Evolutionary conservation across 1,284 basidiomycete species (phyloP), one percentile per base, ranked within the genome.

Genomic region (Heterobasidion annosum): DNA sequence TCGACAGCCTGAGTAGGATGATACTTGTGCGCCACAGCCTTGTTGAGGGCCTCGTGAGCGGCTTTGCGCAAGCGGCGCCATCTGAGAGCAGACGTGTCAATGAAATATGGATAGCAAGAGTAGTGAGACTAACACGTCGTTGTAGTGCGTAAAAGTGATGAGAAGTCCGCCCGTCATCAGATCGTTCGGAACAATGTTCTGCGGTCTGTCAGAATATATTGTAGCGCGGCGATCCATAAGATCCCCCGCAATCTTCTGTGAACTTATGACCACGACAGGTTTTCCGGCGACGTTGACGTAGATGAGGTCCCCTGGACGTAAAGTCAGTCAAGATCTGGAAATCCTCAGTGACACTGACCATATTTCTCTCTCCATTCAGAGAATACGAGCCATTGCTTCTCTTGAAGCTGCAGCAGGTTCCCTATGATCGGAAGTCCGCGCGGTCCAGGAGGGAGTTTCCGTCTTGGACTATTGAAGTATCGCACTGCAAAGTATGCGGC

Each of bases 251-350:
- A 59, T 58, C 18, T 59, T 55, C 10, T 54, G 48, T 8, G 59
- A 61, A 33, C 61, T 63, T n/a, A 67, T 48, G 25, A 67, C 47
- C 0, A 65, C 44, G 34, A 63, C 52, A 8, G 59, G 55, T 19
- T 61, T 50, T 2, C 64, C 64, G 25, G 61, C 48, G 2, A 59
- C 56, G 32, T 35, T 55, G 15, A 65, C 37, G 48, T 59, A 63
- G 13, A 63, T 55, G 15, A 67, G 50, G 34, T 65, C 61, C 15
- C 63, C 62, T 64, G 13, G 47, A 40, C n/a, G n/a, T 12, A n/a
- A 47, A 16, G 10, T 47, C 9, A 47, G n/a, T 40, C 8, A 4
- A 40, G 3, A 4, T n/a, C 37, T n/a, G 37, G 37, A 40, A 40
- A 40, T 10, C 6, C 37, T 40, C 4, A 8, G 37, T 8, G 5